Evolutionary conservation across 1,139 yeast genomes (phyloP).

Genomic region (Pneumocystis wakefieldiae): DNA sequence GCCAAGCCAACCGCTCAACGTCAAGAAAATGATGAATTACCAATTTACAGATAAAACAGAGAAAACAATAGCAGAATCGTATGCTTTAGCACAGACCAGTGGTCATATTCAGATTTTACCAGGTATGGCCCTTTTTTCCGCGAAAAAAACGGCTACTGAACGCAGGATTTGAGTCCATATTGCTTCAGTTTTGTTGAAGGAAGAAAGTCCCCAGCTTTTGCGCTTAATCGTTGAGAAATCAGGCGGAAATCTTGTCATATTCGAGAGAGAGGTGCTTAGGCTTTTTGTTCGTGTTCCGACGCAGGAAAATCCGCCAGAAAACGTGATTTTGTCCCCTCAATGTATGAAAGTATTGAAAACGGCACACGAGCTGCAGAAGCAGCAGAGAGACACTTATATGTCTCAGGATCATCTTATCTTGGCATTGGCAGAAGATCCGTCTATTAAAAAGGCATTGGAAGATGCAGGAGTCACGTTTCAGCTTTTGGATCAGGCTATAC

Average conservation of each 20-base stretch:
- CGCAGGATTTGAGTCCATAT: conserved; percentile 38
- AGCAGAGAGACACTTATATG: conserved; percentile 78
- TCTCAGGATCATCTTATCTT: conserved; percentile 89
- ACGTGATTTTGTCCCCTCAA: conserved; percentile 52
- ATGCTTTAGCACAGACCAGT: conserved; percentile 69
- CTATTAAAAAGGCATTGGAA: conserved; percentile 59
- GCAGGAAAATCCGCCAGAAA: conserved; percentile 75
- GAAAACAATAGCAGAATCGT: conserved; percentile 62
- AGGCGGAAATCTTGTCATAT: conserved; percentile 69
- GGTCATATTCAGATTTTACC: conserved; percentile 74
- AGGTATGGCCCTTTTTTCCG: not conserved
- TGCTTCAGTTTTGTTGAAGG: conserved; percentile 76
- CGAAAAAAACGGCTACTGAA: not conserved
- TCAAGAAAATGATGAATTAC: conserved; percentile 19
- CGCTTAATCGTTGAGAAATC: conserved; percentile 80
- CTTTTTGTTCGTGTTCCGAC: conserved; percentile 73
- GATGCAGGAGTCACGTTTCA: conserved; percentile 56
- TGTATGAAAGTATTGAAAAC: conserved; percentile 54
- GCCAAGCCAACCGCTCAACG: not conserved
- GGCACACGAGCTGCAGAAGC: conserved; percentile 60
- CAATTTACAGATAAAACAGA: conserved; percentile 79
- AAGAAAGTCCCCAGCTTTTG: conserved; percentile 55
- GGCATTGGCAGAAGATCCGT: conserved; percentile 66
- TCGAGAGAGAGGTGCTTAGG: conserved; percentile 67
- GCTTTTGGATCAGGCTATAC: conserved; percentile 63